Evolutionary conservation across 371 early-diverging fungal species (phyloP), one percentile per base, ranked within the genome.

Genomic region (Apophysomyces variabilis): DNA sequence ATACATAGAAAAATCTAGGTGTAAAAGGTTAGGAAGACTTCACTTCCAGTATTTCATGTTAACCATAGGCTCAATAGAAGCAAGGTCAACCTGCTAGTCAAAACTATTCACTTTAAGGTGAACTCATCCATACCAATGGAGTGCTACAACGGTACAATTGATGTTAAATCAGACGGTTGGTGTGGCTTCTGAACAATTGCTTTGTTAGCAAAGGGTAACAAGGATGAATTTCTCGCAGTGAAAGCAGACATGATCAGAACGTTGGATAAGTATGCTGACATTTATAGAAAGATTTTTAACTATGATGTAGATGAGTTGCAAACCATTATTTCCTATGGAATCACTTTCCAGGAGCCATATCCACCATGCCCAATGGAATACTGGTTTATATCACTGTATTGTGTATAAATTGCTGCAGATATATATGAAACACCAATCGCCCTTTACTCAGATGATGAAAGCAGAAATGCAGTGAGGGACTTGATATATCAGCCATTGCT

Each of bases 171-270:
- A 18, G 50, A 50, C 21, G 21, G 50, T 9, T 50, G 50, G 21
- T 50, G 50, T 50, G 50, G 50, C 9, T 50, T 32, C 50, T 21
- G 21, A 21, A 50, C 50, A 18, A 50, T 50, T 5, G 60, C 57
- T 4, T 69, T 70, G 12, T 62, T 68, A 3, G 64, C 50, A 6
- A 58, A 47, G 37, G 67, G 39, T 6, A 58, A 58, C 1, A 45
- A 58, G 2, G 21, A 50, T 21, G 50, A n/a, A 5, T 50, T 50
- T 50, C 50, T 21, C 6, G 21, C 21, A 6, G 50, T 50, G 7
- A 50, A 50, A 2, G 50, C 50, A 50, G 50, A 50, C 21, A 50
- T 50, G 50, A n/a, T 50, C 21, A n/a, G 21, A 50, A 9, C 50
- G 18, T 9, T 50, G 21, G 50, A 50, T 4, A 50, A 50, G 14